Conservation (phyloP, 768 basidiomycete genomes). For the Mycena pura region DNA sequence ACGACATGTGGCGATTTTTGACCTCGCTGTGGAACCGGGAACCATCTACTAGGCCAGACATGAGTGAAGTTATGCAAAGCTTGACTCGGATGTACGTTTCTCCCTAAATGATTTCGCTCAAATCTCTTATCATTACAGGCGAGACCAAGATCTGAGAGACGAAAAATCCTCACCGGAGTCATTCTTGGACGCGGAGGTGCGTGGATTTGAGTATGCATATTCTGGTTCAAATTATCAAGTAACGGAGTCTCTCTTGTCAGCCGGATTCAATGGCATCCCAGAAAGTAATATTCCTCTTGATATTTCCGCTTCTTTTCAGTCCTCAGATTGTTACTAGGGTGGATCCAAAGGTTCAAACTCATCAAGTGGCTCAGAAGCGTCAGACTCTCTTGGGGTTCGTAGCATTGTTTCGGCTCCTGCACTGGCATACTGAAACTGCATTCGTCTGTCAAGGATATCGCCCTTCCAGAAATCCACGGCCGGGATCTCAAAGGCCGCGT, state of each 20-base stretch:
- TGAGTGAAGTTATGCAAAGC: background rate
- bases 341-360: background rate
- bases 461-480: background rate
- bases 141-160: background rate
- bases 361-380: constrained; percentile 6
- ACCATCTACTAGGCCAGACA: background rate
- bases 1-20: constrained; percentile 6
- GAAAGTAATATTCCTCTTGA: background rate
- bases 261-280: background rate
- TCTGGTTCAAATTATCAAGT: too few relatives aligned
- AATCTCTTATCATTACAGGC: background rate
- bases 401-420: too few relatives aligned
- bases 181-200: background rate
- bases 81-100: background rate
- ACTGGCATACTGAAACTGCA: background rate
- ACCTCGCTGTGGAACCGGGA: constrained; percentile 1
- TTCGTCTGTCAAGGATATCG: background rate
- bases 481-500: background rate
- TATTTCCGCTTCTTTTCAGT: background rate
- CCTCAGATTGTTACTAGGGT: background rate
- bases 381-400: background rate
- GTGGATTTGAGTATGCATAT: background rate
- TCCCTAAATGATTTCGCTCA: background rate
- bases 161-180: background rate
- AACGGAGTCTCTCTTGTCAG: too few relatives aligned